Evolutionary conservation across 2,329 filamentous ascomycete species (phyloP), one percentile per base, ranked within the genome.

Genomic region (Davidsoniella neocaledoniae): DNA sequence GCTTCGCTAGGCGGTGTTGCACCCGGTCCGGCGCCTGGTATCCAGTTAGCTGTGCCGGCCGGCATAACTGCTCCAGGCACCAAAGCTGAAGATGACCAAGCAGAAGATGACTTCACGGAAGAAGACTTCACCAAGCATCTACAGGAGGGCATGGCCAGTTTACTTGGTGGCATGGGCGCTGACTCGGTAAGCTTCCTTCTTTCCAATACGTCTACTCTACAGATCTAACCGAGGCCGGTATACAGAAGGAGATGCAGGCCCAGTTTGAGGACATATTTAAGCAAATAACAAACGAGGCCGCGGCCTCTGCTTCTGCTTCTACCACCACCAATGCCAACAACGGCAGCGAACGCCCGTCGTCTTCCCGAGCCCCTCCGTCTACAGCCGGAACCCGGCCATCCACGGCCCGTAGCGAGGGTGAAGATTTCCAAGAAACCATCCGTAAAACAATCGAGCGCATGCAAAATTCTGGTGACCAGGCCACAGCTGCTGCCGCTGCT

Each of bases 391-490:
- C 67, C 38, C 77, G 56, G 1, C 53, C 57, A 43, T 56, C 57
- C 8, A 54, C 61, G 5, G 58, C 62, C 10, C 60, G 63, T 19
- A 58, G 62, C 25, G 61, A 65, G 16, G 64, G 68, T 38, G 80
- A 85, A 39, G 77, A 80, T 43, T 98, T 98, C 64, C 86, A 93
- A 61, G 87, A 94, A 53, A 94, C 86, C 0, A 96, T 98, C 58
- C 80, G 83, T 53, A 79, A 79, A 58, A 96, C 91, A 0, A 95
- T 98, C 83, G 86, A 93, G 65, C 83, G 91, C 45, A 94, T 98
- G 86, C 84, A 93, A 59, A 77, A 77, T 33, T 94, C 87, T 0
- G 87, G 85, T 2, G 81, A 90, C 39, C 81, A 87, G 57, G 88
- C 88, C 3, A 87, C 85, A 0, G 83, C 85, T 0, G 86, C 86